Evolutionary conservation across 495 filamentous ascomycete genomes (phyloP), one percentile per base, ranked within the genome.

Genomic region (Penicillium pulvis): DNA sequence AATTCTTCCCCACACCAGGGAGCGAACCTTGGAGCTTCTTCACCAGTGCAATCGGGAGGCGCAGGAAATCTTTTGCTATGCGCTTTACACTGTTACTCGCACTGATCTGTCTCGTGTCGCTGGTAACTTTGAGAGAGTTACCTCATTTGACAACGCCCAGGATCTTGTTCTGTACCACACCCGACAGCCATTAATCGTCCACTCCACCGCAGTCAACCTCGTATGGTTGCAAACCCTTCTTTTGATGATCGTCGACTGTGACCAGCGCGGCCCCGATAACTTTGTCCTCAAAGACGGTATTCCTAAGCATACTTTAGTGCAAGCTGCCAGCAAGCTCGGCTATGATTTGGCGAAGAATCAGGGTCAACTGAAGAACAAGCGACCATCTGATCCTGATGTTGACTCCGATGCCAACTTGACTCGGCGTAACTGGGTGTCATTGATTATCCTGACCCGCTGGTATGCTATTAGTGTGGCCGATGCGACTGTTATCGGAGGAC

Each of bases 371-470:
- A 76, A 68, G 58, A 68, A 55, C 49, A 70, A 73, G 24, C 69
- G 72, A 7, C 49, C 63, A 11, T 58, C 73, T 9, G 70, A 78
- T 51, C 67, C 69, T 3, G 88, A 92, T 68, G 59, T 78, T 6
- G 87, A 93, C 68, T 87, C 88, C 8, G 86, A 90, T 52, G 85
- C 88, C 51, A 86, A 86, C 30, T 79, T 93, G 26, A 83, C 81
- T 3, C 74, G 90, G 55, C 83, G 90, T 39, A 83, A 83, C 48
- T 96, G 90, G 89, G 90, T 88, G 73, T 81, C 85, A 1, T 70
- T 94, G 53, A 80, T 87, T 47, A 84, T 90, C 63, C 72, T 96
- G 56, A 86, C 90, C 55, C 83, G 90, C 30, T 93, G 87, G 86
- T 85, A 91, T 65, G 84, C 89, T 16, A 79, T 87, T 42, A 87